Base-by-base conservation (phyloP, 495 filamentous ascomycete genomes). In the Aspergillus biplanus region DNA sequence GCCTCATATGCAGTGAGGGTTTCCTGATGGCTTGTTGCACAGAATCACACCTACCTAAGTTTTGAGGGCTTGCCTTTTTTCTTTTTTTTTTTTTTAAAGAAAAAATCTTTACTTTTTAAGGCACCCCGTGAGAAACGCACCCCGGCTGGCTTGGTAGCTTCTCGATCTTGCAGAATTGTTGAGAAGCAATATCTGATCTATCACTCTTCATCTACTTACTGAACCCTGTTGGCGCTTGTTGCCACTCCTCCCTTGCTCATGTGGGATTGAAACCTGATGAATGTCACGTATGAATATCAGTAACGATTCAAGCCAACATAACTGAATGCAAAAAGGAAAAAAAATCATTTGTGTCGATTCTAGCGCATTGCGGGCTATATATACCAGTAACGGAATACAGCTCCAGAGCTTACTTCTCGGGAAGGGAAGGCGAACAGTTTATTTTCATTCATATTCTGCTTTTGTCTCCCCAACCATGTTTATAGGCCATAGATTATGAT, bases 131-230 rank as follows among this genome's bases (percentile, higher is more conserved):
- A 46, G 52, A 27, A 34, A 63, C 16, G 49, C 35, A 52, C 21
- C 61, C 44, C 32, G 32, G 50, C 49, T 35, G 50, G 39, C 55
- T 62, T 56, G 53, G 33, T 47, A 66, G 42, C 32, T n/a, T 49
- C 63, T 57, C 16, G 18, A 39, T 42, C 56, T 65, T 59, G 59
- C 64, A 58, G 56, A 49, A 62, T 54, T 42, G 60, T 63, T 60
- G 56, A 67, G 52, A 57, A 31, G n/a, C 58, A 33, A 63, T 59
- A 64, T 69, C 61, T 56, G 67, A 69, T 60, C 60, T 62, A 62
- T 69, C 67, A 69, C 44, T 39, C 18, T 9, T 48, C 52, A 31
- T 49, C 48, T 27, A n/a, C 9, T 34, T 15, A 52, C 32, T 44
- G 35, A 33, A 55, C 12, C 21, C 21, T n/a, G 42, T 35, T 47